Evolutionary conservation across 495 filamentous ascomycete species (phyloP), one percentile per base, ranked within the genome.

Genomic region (Aspergillus bridgeri): DNA sequence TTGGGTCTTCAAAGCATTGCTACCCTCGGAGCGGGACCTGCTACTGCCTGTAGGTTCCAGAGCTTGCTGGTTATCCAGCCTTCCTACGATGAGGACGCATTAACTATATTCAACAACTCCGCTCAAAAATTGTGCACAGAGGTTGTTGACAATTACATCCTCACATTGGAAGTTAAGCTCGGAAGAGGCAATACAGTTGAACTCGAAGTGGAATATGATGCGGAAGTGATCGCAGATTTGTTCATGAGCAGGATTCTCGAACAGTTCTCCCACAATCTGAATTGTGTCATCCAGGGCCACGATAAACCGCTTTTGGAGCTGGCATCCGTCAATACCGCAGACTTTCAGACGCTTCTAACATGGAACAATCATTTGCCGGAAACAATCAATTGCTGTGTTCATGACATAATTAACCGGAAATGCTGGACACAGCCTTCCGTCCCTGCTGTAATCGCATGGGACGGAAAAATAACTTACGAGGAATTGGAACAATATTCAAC

Each of bases 1-100:
- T 51, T 51, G 19, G 48, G 48, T 11, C 24, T 51, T 8, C 48
- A 23, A 7, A 51, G 24, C 3, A 51, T 51, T n/a, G 69, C 42
- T 20, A 38, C 0, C 71, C 77, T 0, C 81, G 78, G 75, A 61
- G 70, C 7, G 7, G 48, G 25, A 9, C 4, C 21, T 18, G 25
- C 21, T 15, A 15, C 24, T 24, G 48, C 48, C 20, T 27, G 21
- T 18, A 20, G 42, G 7, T 46, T 44, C 15, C 52, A 54, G 15
- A 54, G n/a, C 6, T 19, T 54, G 6, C 52, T 54, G 5, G 15
- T 54, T 19, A 27, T 54, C 15, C 52, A 54, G 42, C 23, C 52
- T 3, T 27, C 8, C 22, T 21, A 47, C 24, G 27, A 47, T 6
- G 19, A 47, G 22, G 6, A 47, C 45, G 45, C 45, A 47, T 20